phyloP scores from a whole-genome alignment of 2,329 filamentous ascomycete species.

The Aspergillus sp. region DNA sequence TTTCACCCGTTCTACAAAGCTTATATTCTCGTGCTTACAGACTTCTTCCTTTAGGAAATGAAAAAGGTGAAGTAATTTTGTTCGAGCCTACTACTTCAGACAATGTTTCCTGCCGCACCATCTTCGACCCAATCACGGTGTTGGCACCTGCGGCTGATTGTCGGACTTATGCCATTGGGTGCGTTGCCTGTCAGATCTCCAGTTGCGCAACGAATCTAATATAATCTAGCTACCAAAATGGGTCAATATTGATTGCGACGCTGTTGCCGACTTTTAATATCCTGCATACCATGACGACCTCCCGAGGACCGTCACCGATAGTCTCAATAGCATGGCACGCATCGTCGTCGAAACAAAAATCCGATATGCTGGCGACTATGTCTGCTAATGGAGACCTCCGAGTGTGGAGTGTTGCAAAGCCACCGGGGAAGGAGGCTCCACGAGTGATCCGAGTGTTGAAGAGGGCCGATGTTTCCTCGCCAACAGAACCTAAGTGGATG shows the following conservation, averaged over 20 bases:
- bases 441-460: constrained; percentile 88
- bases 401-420: constrained; percentile 95
- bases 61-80: constrained; percentile 87
- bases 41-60: constrained; percentile 71
- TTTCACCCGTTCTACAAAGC: constrained; percentile 25
- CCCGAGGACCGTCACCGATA: constrained; percentile 80
- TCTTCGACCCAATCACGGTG: constrained; percentile 94
- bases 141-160: constrained; percentile 87
- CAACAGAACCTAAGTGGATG: constrained; percentile 87
- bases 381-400: constrained; percentile 87
- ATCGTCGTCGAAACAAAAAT: constrained; percentile 92
- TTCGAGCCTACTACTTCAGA: constrained; percentile 94
- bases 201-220: constrained; percentile 2
- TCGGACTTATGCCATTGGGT: constrained; percentile 95
- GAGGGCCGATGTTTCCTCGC: constrained; percentile 66
- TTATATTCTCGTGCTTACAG: constrained; percentile 1
- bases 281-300: constrained; percentile 84
- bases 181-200: constrained; percentile 35
- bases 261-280: constrained; percentile 92
- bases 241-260: constrained; percentile 84
- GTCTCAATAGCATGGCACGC: constrained; percentile 91
- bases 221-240: constrained; percentile 79
- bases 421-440: constrained; percentile 68
- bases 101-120: constrained; percentile 85
- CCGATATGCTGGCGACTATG: constrained; percentile 95